These are phyloP conservation scores for Mycena capillaripes DNA, from an alignment of 768 basidiomycete genomes.

Conservation along the genomic window DNA sequence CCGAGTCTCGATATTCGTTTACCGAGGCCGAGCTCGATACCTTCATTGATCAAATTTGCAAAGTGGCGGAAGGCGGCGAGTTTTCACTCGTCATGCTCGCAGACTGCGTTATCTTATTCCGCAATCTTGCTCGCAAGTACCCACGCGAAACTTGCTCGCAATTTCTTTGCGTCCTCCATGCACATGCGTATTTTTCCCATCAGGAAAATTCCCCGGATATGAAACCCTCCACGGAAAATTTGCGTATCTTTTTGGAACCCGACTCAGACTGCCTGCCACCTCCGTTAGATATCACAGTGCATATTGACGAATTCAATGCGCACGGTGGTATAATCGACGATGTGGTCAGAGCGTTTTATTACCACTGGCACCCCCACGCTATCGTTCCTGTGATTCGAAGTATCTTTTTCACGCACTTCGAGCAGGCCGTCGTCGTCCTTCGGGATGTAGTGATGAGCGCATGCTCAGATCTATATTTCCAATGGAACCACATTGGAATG, in stretches of 20 bases:
- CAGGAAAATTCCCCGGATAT: background rate
- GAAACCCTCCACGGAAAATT: background rate
- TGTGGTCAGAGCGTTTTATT: background rate
- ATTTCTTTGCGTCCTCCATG: background rate
- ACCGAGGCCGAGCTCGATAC: background rate
- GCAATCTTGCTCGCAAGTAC: background rate
- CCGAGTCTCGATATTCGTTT: background rate
- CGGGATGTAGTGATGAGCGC: background rate
- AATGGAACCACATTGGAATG: background rate
- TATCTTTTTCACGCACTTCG: background rate
- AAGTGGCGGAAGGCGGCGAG: background rate
- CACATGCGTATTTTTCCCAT: background rate
- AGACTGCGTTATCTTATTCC: background rate
- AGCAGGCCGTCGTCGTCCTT: background rate
- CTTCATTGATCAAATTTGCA: slow-evolving; percentile 6
- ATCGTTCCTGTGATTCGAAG: background rate
- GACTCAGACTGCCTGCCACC: background rate
- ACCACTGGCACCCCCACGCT: background rate
- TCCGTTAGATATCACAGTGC: background rate
- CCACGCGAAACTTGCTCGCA: background rate
- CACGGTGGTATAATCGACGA: background rate
- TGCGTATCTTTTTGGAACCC: slow-evolving; percentile 15
- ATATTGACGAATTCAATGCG: background rate
- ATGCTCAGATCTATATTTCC: too few species aligned
- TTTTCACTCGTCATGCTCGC: slow-evolving; percentile 1